Evolutionary conservation across 2,329 filamentous ascomycete species (phyloP).

Genomic region (Botrytis sinoallii): DNA sequence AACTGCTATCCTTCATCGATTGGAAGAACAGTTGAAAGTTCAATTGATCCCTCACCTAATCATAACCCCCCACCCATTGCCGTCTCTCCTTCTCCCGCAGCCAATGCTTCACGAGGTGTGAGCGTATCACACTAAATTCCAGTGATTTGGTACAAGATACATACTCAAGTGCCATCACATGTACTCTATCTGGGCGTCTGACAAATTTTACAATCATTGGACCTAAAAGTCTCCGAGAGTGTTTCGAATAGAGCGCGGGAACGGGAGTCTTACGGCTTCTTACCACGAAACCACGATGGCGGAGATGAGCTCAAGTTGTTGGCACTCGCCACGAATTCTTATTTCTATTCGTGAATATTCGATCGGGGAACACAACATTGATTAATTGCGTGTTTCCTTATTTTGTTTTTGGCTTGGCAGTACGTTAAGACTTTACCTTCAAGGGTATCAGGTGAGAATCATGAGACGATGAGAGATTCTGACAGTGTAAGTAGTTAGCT

Average conservation of each 20-base stretch:
- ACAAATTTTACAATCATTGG: neutral
- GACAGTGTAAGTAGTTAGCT: neutral
- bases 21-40: neutral
- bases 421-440: neutral
- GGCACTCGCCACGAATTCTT: neutral
- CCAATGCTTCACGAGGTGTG: neutral
- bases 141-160: constrained; percentile 2
- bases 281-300: neutral
- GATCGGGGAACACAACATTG: constrained; percentile 2
- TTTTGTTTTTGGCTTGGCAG: neutral
- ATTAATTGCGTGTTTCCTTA: neutral
- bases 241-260: constrained; percentile 10
- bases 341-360: neutral
- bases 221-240: neutral
- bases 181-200: neutral
- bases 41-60: neutral
- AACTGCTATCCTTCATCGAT: neutral
- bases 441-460: neutral
- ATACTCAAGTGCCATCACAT: neutral
- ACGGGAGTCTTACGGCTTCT: neutral
- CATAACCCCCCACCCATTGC: neutral
- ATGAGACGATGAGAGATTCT: neutral
- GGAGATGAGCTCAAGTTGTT: constrained; percentile 8
- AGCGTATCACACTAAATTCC: neutral
- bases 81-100: neutral